Base-by-base conservation (phyloP, 2,329 filamentous ascomycete genomes). In the Sporothrix curviconia region DNA sequence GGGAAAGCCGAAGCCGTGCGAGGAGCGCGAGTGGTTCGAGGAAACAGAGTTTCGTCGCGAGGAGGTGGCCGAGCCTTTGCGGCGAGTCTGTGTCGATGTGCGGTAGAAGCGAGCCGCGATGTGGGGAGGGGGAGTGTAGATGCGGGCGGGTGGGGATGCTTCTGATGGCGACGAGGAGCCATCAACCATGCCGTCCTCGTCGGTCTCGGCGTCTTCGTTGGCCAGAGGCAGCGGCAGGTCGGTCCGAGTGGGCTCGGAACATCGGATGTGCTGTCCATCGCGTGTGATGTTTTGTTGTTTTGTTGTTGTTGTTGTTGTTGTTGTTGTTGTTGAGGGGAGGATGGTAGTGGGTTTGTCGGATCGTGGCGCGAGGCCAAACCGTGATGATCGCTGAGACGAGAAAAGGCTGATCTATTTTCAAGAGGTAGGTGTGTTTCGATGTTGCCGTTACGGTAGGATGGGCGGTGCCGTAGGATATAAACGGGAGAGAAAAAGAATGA, bases 11-110 rank as follows among this genome's bases (percentile, higher is more conserved):
- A 78, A 82, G 60, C 79, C 80, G 63, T 81, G 82, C 3, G 86
- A 89, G 54, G 82, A 84, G 61, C 84, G 83, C 15, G 86, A 89
- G 59, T 89, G 87, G 24, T 79, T 83, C 1, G 88, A 92, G 4
- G 88, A 90, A 30, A 91, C 81, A 58, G 87, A 91, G 72, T 90
- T 91, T 61, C 88, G 84, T 63, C 88, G 85, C 30, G 88, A 91
- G 1, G 88, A 91, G 24, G 87, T 83, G 14, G 88, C 87, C 24
- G 88, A 91, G 58, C 86, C 85, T 69, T 86, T 89, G 65, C 86
- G 84, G 64, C 86, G 84, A 61, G 78, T 80, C 63, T 83, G 83
- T 4, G 52, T 25, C 77, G 81, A 36, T 80, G 81, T 60, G 19
- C 84, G 81, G 71, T 89, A 89, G 75, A 92, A 90, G 62, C 88